These are phyloP conservation scores for Geranium brycei DNA, from an alignment of 345 rosid species.

Conservation along the genomic window DNA sequence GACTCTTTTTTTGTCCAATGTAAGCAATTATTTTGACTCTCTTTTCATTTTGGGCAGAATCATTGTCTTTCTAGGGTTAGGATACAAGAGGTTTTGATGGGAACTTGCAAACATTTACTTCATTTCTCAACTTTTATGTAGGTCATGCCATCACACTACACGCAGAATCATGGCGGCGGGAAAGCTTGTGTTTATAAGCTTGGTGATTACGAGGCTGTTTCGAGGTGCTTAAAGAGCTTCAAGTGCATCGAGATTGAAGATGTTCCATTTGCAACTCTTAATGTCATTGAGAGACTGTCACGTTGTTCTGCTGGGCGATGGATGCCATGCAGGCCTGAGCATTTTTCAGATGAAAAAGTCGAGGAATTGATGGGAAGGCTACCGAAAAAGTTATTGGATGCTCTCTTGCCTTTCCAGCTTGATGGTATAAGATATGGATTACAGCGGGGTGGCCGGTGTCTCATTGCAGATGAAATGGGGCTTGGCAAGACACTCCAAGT, in stretches of 20 bases:
- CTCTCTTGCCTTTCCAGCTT: slow-evolving; percentile 75
- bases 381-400: slow-evolving; percentile 44
- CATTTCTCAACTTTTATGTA: slow-evolving; percentile 13
- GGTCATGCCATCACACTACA: slow-evolving; percentile 62
- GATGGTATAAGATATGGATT: slow-evolving; percentile 76
- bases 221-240: slow-evolving; percentile 44
- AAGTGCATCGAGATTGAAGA: slow-evolving; percentile 45
- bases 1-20: slow-evolving; percentile 36
- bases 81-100: too few species aligned
- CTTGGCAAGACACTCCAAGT: slow-evolving; percentile 97
- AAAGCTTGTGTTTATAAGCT: slow-evolving; percentile 72
- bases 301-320: slow-evolving; percentile 43
- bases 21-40: slow-evolving; percentile 17
- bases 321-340: slow-evolving; percentile 72
- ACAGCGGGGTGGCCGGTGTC: slow-evolving; percentile 83
- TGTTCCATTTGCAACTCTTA: slow-evolving; percentile 67
- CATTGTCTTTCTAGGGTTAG: too few species aligned
- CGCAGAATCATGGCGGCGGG: slow-evolving; percentile 62
- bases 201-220: slow-evolving; percentile 48
- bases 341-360: slow-evolving; percentile 50
- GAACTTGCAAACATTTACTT: background rate
- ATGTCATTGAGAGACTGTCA: slow-evolving; percentile 61
- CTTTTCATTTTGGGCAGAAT: too few species aligned
- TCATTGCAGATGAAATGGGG: slow-evolving; percentile 98
- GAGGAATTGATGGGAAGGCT: slow-evolving; percentile 44